phyloP scores from a whole-genome alignment of 306 rosid species.

The Citrullus colocynthis region DNA sequence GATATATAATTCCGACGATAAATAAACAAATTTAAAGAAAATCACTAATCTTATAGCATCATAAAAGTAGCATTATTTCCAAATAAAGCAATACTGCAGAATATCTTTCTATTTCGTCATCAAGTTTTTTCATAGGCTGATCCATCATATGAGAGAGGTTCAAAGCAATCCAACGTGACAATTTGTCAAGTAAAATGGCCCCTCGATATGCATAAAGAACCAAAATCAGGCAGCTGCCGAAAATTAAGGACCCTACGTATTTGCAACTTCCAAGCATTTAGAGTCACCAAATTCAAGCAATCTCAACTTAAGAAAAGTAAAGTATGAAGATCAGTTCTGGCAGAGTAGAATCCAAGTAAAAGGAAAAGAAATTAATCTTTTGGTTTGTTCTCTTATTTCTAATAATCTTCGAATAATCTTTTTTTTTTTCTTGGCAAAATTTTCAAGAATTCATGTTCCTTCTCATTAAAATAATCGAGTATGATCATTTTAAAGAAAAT shows the following conservation, averaged over 20 bases:
- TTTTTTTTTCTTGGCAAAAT: neutral
- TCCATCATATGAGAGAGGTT: neutral
- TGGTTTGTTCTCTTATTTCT: neutral
- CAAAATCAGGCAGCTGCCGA: neutral
- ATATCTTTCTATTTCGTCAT: neutral
- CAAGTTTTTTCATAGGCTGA: neutral
- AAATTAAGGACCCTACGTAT: neutral
- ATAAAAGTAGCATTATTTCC: neutral
- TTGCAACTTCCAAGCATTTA: neutral
- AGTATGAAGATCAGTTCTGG: neutral
- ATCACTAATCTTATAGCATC: neutral
- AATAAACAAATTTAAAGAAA: neutral
- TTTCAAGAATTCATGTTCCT: neutral
- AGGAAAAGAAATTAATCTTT: neutral
- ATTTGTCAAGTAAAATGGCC: neutral
- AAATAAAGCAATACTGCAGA: neutral
- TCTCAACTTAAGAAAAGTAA: neutral
- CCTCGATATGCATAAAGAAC: neutral
- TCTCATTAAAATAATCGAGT: slow-evolving; percentile 12
- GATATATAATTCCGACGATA: neutral
- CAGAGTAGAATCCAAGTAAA: neutral
- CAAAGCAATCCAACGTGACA: neutral
- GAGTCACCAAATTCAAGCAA: neutral
- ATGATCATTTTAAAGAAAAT: neutral
- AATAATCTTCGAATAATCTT: neutral